Evolutionary conservation across 2,329 filamentous ascomycete genomes (phyloP).

Genomic region (Didymosphaeria variabile): DNA sequence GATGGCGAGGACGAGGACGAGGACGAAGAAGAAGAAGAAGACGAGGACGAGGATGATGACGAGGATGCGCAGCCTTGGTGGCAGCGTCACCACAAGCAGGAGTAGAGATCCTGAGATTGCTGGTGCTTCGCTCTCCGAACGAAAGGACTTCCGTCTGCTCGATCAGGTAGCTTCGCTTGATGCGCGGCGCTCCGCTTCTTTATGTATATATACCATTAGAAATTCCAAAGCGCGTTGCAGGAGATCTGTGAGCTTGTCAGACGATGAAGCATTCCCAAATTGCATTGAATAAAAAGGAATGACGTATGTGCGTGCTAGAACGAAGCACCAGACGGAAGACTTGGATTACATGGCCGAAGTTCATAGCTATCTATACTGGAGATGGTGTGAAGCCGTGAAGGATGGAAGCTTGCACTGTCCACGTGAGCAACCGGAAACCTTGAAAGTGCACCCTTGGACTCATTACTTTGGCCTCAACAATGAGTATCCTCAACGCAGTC

Average conservation of each 20-base stretch:
- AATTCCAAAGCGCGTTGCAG: not conserved
- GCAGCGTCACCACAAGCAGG: not conserved
- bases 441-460: not conserved
- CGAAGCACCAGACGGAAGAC: no score
- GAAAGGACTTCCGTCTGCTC: not conserved
- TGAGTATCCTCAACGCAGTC: not conserved
- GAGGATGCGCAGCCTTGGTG: constrained; percentile 3
- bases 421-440: not conserved
- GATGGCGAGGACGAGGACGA: constrained; percentile 12
- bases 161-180: not conserved
- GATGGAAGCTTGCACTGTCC: no score
- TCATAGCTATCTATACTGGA: not conserved
- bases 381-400: not conserved
- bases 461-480: not conserved
- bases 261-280: not conserved
- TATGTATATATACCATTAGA: not conserved
- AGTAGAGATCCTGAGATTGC: not conserved
- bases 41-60: not conserved
- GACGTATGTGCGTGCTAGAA: no score
- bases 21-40: constrained; percentile 5
- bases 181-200: not conserved
- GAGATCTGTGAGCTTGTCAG: not conserved
- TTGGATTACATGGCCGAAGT: no score
- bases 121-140: not conserved
- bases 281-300: not conserved